These are phyloP conservation scores for Sclerospora graminicola DNA, from an alignment of 352 stramenopile species.

Conservation along the genomic window DNA sequence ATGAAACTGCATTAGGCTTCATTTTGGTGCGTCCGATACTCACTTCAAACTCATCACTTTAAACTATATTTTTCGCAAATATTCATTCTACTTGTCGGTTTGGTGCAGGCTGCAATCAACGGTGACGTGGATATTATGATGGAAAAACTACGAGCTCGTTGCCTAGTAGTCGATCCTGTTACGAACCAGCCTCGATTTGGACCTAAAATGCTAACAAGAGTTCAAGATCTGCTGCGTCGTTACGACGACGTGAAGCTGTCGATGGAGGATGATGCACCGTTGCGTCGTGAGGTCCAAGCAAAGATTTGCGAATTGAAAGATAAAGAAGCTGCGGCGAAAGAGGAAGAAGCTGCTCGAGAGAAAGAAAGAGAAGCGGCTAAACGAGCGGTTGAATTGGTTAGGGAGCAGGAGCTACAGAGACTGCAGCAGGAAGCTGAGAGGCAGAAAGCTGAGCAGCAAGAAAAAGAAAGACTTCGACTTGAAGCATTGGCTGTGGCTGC, in stretches of 20 bases:
- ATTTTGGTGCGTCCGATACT: constrained; percentile 17
- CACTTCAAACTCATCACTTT: constrained; percentile 1
- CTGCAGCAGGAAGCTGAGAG: constrained; percentile 8
- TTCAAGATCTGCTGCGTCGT: constrained; percentile 37
- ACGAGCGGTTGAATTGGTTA: constrained; percentile 7
- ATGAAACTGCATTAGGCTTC: constrained; percentile 11
- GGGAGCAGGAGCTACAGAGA: constrained; percentile 13
- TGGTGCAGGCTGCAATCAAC: constrained; percentile 15
- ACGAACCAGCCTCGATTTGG: constrained; percentile 65
- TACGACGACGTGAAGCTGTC: constrained; percentile 35
- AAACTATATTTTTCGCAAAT: not conserved
- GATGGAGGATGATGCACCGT: constrained; percentile 17
- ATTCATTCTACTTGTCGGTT: constrained; percentile 3
- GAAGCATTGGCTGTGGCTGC: constrained; percentile 40
- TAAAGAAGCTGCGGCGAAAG: constrained; percentile 1
- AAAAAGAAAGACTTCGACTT: constrained; percentile 19
- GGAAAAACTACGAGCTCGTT: constrained; percentile 41
- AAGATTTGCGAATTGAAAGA: constrained; percentile 12
- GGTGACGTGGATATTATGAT: constrained; percentile 29
- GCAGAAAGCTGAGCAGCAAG: constrained; percentile 9
- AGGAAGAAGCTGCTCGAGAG: constrained; percentile 5
- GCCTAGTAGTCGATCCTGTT: constrained; percentile 51
- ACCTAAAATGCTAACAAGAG: constrained; percentile 62
- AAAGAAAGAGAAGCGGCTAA: constrained; percentile 6
- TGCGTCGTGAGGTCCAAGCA: constrained; percentile 14